Base-by-base conservation (phyloP, 163 green algal genomes). In the Scenedesmus sp. region DNA sequence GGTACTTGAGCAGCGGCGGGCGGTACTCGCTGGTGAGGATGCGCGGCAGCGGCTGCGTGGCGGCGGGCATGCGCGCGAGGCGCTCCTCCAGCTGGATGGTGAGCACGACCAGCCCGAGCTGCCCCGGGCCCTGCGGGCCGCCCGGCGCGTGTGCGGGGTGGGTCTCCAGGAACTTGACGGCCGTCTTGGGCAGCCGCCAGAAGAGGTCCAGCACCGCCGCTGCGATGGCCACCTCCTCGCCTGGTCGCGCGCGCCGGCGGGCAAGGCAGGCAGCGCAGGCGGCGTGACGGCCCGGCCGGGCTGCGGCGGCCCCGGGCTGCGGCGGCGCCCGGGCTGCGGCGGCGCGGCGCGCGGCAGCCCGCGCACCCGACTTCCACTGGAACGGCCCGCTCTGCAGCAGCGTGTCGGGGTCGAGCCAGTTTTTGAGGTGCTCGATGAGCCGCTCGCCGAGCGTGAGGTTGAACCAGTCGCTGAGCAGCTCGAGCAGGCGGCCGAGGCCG, bases 121-220 rank as follows among this genome's bases (percentile, higher is more conserved):
- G 86, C 5, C 29, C 20, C 7, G 18, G 29, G 47, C 18, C 39
- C 7, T 6, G 39, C 39, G 39, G 39, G 22, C 57, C 26, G 18
- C 64, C 62, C 18, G 63, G 63, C n/a, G 29, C 33, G n/a, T n/a
- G n/a, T n/a, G 51, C 58, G 29, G 42, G 42, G 18, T 90, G 80
- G 1, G 89, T 92, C 78, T 98, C 93, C 64, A 99, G 83, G 78
- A 98, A 98, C 63, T 92, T 93, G 15, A 84, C 82, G 17, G 92
- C 91, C 4, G 84, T 70, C 3, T 83, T 81, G 3, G 96, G 96
- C 58, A 99, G 89, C 72, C 96, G 90, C 82, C 98, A 94, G 86
- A 98, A 99, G 4, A 98, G 91, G 50, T 99, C 93, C 48, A 99
- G 86, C 42, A 97, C 93, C n/a, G 89, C 87, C 4, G 92, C 89